Conservation (phyloP, 2,329 filamentous ascomycete genomes). For the Pyrenochaeta sp. region DNA sequence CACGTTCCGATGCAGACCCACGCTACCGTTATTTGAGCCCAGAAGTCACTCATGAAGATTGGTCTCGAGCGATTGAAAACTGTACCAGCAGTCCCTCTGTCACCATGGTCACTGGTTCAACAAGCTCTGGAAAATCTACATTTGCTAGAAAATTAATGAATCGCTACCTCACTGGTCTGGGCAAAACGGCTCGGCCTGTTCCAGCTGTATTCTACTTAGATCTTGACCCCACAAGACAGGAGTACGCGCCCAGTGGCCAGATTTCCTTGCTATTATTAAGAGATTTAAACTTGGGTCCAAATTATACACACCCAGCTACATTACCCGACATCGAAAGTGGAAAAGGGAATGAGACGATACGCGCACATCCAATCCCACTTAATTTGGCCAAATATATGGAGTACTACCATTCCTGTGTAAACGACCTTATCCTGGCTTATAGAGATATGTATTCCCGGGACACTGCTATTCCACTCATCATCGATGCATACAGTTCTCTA, state of each 20-base stretch:
- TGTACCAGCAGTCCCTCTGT: slow-evolving; percentile 45
- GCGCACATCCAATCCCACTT: slow-evolving; percentile 72
- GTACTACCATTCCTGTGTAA: slow-evolving; percentile 71
- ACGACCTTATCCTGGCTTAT: slow-evolving; percentile 70
- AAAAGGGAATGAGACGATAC: slow-evolving; percentile 56
- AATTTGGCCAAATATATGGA: slow-evolving; percentile 72
- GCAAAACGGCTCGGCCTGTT: slow-evolving; percentile 33
- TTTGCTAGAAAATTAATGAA: slow-evolving; percentile 74
- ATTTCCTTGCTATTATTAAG: slow-evolving; percentile 71
- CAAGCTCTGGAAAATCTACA: slow-evolving; percentile 79
- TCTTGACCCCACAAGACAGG: slow-evolving; percentile 79
- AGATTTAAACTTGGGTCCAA: slow-evolving; percentile 69
- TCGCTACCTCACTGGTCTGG: slow-evolving; percentile 65
- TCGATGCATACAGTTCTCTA: slow-evolving; percentile 81
- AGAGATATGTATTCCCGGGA: slow-evolving; percentile 54
- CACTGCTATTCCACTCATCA: slow-evolving; percentile 64
- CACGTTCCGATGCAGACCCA: slow-evolving; percentile 36
- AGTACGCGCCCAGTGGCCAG: slow-evolving; percentile 75
- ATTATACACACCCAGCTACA: slow-evolving; percentile 68
- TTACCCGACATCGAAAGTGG: slow-evolving; percentile 20
- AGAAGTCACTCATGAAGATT: slow-evolving; percentile 68
- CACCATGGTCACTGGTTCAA: slow-evolving; percentile 73
- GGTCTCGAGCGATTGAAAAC: slow-evolving; percentile 54
- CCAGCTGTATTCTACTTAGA: slow-evolving; percentile 70
- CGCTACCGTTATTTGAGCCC: slow-evolving; percentile 38